These are phyloP conservation scores for Raddia distichophylla DNA, from an alignment of 176 grass and related monocot species.

Conservation along the genomic window DNA sequence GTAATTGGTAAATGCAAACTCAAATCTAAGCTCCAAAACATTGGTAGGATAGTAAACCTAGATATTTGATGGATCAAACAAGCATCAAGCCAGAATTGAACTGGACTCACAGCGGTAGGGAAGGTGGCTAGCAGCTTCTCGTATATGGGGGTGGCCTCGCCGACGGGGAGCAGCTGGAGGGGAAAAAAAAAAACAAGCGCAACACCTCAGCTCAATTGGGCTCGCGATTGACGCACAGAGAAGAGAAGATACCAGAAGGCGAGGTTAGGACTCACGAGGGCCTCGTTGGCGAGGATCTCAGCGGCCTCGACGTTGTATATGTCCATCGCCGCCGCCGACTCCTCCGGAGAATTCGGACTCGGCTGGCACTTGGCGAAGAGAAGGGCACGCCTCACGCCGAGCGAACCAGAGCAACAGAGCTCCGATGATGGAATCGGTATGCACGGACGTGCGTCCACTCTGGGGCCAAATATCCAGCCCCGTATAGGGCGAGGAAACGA, in stretches of 20 bases:
- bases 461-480: not conserved
- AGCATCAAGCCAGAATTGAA: not conserved
- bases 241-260: not conserved
- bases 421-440: not conserved
- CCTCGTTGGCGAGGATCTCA: conserved; percentile 77
- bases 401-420: not conserved
- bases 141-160: conserved; percentile 77
- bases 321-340: conserved; percentile 24
- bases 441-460: not conserved
- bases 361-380: not conserved
- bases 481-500: not conserved
- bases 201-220: not conserved
- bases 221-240: not conserved
- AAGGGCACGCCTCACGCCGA: not conserved
- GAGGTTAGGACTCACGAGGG: conserved; percentile 52
- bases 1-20: not conserved
- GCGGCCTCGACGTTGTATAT: conserved; percentile 83
- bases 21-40: conserved; percentile 4
- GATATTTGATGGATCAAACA: conserved; percentile 4
- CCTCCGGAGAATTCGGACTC: not conserved
- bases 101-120: conserved; percentile 70
- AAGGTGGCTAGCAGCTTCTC: conserved; percentile 85
- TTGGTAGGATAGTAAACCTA: not conserved
- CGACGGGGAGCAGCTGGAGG: conserved; percentile 67
- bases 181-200: not conserved